Percentiles rank a stretch among this genome's conserved stretches.
phyloP scores from a whole-genome alignment of 2,329 filamentous ascomycete genomes.

The Diplodia scrobiculata region DNA sequence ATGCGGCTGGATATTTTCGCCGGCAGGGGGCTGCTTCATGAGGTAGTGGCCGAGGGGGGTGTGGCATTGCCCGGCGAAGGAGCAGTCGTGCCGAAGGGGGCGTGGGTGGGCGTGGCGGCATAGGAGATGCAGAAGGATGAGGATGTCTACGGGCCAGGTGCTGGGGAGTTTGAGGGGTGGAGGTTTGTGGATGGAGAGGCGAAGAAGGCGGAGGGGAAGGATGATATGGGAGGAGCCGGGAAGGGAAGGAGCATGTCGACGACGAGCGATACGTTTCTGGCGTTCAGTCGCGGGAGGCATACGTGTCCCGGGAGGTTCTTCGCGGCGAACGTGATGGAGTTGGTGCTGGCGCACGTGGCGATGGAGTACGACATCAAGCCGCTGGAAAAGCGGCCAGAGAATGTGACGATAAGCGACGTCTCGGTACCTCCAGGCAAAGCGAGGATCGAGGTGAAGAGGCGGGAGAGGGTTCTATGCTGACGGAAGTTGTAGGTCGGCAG shows the following conservation, averaged over 20 bases:
- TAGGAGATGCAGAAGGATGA: constrained; percentile 37
- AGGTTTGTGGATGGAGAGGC: neutral
- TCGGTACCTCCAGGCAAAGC: constrained; percentile 12
- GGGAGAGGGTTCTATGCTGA: too few relatives aligned
- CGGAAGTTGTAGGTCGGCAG: too few relatives aligned
- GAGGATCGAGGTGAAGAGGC: constrained; percentile 12
- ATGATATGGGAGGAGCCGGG: neutral
- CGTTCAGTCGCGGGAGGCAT: constrained; percentile 39
- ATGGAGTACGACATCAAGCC: constrained; percentile 32
- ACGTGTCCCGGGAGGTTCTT: constrained; percentile 34
- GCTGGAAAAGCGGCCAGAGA: constrained; percentile 29
- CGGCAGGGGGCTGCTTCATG: constrained; percentile 32
- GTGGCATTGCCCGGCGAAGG: constrained; percentile 34
- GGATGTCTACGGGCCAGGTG: constrained; percentile 35
- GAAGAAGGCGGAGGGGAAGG: neutral
- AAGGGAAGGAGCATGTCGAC: constrained; percentile 33
- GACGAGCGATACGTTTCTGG: constrained; percentile 35
- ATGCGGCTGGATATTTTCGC: constrained; percentile 37
- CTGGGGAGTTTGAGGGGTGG: constrained; percentile 31
- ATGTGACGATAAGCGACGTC: constrained; percentile 20
- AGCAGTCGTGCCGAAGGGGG: constrained; percentile 32
- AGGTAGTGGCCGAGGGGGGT: constrained; percentile 37
- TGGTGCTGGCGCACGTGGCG: constrained; percentile 30
- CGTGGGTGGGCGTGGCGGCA: constrained; percentile 33
- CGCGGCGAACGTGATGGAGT: constrained; percentile 30